Conservation (phyloP, 2,329 filamentous ascomycete genomes). For the Alternaria brassicicola region DNA sequence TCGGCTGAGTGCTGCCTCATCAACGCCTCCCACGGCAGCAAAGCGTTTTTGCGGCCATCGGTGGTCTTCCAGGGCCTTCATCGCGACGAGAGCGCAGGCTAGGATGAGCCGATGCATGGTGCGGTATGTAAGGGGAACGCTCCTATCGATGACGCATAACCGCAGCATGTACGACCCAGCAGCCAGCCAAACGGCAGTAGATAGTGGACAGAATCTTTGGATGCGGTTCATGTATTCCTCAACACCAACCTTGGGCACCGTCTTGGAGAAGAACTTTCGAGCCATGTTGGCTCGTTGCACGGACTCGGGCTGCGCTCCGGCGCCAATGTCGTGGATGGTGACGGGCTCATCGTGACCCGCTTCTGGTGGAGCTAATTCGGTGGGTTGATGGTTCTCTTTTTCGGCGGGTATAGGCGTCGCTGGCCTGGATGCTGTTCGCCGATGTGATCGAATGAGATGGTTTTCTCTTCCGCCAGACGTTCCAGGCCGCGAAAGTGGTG, state of each 20-base stretch:
- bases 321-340: slow-evolving; percentile 56
- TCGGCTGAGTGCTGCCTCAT: slow-evolving; percentile 77
- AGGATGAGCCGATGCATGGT: slow-evolving; percentile 88
- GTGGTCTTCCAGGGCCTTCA: slow-evolving; percentile 93
- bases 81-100: slow-evolving; percentile 82
- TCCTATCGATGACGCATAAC: slow-evolving; percentile 73
- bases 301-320: slow-evolving; percentile 73
- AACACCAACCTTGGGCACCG: slow-evolving; percentile 80
- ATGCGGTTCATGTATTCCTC: slow-evolving; percentile 85
- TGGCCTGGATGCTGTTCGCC: slow-evolving; percentile 47
- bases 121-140: slow-evolving; percentile 78
- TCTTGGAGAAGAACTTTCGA: slow-evolving; percentile 91
- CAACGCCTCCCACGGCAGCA: slow-evolving; percentile 87
- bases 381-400: slow-evolving; percentile 48
- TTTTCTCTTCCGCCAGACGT: slow-evolving; percentile 57
- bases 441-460: slow-evolving; percentile 32
- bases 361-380: slow-evolving; percentile 57
- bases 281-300: slow-evolving; percentile 85
- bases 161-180: slow-evolving; percentile 86
- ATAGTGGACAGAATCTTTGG: slow-evolving; percentile 91
- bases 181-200: slow-evolving; percentile 89
- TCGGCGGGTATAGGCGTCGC: slow-evolving; percentile 49
- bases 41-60: slow-evolving; percentile 85
- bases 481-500: slow-evolving; percentile 67
- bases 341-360: slow-evolving; percentile 57